Percentiles rank a stretch among this genome's conserved stretches.
Conservation (phyloP, 2,329 filamentous ascomycete species). For the Camptophora hylomeconis region DNA sequence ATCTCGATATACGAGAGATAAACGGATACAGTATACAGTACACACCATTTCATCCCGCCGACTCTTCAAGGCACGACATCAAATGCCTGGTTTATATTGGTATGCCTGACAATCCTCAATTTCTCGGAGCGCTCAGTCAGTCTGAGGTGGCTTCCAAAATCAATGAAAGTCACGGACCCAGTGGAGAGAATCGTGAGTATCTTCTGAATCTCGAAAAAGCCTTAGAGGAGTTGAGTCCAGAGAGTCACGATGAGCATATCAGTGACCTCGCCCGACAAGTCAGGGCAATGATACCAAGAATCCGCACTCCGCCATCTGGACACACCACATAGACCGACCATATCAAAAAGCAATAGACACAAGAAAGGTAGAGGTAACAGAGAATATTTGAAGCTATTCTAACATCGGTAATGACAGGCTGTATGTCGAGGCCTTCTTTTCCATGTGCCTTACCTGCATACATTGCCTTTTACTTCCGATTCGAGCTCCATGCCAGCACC, state of each 20-base stretch:
- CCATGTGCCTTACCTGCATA: too few relatives aligned
- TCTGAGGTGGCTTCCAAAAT: slow-evolving; percentile 50
- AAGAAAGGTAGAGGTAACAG: too few relatives aligned
- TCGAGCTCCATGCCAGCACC: too few relatives aligned
- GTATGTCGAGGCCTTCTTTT: too few relatives aligned
- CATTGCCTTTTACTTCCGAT: too few relatives aligned
- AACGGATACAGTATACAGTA: slow-evolving; percentile 94
- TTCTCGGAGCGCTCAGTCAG: slow-evolving; percentile 49
- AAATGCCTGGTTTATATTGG: slow-evolving; percentile 80
- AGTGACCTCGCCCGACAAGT: slow-evolving; percentile 66
- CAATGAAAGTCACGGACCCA: slow-evolving; percentile 60
- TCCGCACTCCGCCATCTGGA: slow-evolving; percentile 6
- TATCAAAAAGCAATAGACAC: too few relatives aligned
- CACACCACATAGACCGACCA: too few relatives aligned
- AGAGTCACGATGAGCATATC: slow-evolving; percentile 73
- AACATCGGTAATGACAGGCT: too few relatives aligned
- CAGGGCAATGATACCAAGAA: slow-evolving; percentile 50
- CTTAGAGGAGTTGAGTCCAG: slow-evolving; percentile 56
- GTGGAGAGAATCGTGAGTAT: slow-evolving; percentile 84
- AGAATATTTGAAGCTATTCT: too few relatives aligned
- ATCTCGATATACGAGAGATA: slow-evolving; percentile 92
- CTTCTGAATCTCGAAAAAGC: slow-evolving; percentile 67
- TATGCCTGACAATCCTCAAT: slow-evolving; percentile 84
- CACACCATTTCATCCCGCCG: slow-evolving; percentile 62
- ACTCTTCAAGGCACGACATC: slow-evolving; percentile 24